phyloP scores from a whole-genome alignment of 2,329 filamentous ascomycete species.

The Fusarium phyllophilum region DNA sequence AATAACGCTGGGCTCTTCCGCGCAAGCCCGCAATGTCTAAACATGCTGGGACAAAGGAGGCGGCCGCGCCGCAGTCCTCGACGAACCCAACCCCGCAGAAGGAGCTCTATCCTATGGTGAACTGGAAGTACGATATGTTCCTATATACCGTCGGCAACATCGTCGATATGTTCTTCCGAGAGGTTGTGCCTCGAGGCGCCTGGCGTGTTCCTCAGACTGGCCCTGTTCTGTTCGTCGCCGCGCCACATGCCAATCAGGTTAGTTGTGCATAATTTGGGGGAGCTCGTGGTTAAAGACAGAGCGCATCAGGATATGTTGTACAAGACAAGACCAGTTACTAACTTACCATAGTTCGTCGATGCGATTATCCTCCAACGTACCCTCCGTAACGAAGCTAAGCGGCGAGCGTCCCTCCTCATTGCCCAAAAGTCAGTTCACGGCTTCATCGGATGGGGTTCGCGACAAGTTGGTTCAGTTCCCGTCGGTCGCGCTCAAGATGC shows the following conservation, averaged over 20 bases:
- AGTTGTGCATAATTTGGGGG: slow-evolving; percentile 37
- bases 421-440: slow-evolving; percentile 95
- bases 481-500: slow-evolving; percentile 91
- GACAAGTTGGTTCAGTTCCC: slow-evolving; percentile 88
- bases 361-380: slow-evolving; percentile 93
- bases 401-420: slow-evolving; percentile 91
- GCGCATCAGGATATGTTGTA: not conserved
- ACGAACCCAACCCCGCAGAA: slow-evolving; percentile 50
- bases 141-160: slow-evolving; percentile 83
- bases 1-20: slow-evolving; percentile 19
- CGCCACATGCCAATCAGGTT: slow-evolving; percentile 95
- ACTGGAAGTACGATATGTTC: slow-evolving; percentile 81
- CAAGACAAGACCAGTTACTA: not conserved
- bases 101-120: slow-evolving; percentile 75
- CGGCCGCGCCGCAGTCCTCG: slow-evolving; percentile 40
- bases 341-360: slow-evolving; percentile 82
- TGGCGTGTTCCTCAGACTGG: slow-evolving; percentile 93
- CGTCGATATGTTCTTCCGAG: slow-evolving; percentile 96
- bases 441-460: slow-evolving; percentile 89
- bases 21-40: slow-evolving; percentile 33
- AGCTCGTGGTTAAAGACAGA: not conserved
- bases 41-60: slow-evolving; percentile 38
- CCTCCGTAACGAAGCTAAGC: slow-evolving; percentile 84
- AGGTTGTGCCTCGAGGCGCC: slow-evolving; percentile 92
- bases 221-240: slow-evolving; percentile 93